phyloP scores from a whole-genome alignment of 441 rosid species.

The Gossypium davidsonii region DNA sequence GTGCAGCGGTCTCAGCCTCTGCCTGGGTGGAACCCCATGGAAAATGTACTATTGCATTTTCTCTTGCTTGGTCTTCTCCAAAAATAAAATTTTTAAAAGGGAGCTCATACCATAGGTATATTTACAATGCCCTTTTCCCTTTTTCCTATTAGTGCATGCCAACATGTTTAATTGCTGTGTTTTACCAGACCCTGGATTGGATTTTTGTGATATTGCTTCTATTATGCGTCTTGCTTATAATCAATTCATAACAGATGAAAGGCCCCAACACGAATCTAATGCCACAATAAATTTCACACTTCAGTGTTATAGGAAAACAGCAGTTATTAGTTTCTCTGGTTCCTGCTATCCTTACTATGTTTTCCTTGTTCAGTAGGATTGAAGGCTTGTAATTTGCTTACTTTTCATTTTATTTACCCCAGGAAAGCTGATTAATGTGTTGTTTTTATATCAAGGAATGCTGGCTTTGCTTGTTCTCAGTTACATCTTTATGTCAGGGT shows the following conservation, averaged over 20 bases:
- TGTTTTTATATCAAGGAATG: slow-evolving; percentile 3
- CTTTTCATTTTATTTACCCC: neutral
- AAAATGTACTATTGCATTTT: slow-evolving; percentile 82
- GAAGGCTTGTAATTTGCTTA: neutral
- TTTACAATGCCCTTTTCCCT: neutral
- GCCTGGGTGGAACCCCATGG: slow-evolving; percentile 99
- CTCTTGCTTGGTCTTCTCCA: slow-evolving; percentile 98
- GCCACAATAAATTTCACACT: neutral
- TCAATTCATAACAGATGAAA: neutral
- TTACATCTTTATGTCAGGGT: neutral
- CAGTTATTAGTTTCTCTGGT: neutral
- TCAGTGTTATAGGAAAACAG: neutral
- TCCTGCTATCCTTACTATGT: neutral
- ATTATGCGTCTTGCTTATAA: neutral
- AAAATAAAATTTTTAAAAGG: slow-evolving; percentile 87
- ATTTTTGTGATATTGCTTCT: neutral
- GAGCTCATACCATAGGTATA: slow-evolving; percentile 76
- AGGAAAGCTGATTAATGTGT: neutral
- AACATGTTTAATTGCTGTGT: neutral
- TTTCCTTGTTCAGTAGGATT: neutral
- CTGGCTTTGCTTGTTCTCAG: neutral
- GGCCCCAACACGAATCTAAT: neutral
- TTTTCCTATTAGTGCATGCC: neutral
- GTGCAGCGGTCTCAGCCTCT: slow-evolving; percentile 95
- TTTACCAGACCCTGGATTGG: neutral